Evolutionary conservation across 768 basidiomycete species (phyloP), one percentile per base, ranked within the genome.

Genomic region (Xerocomellus amylosporus): DNA sequence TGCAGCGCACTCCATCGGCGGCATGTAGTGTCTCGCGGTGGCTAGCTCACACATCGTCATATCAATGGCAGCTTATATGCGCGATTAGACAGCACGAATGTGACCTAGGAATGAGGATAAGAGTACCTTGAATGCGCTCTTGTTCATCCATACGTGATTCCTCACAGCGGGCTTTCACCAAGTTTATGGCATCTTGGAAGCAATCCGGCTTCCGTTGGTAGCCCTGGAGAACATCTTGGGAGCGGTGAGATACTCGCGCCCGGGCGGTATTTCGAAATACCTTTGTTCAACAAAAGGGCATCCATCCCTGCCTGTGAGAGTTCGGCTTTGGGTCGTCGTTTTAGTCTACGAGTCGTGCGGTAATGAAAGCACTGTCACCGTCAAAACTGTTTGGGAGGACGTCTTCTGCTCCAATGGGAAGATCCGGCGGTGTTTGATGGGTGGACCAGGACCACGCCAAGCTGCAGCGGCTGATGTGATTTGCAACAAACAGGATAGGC

Each of bases 11-110:
- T 90, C 88, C 60, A 88, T 71, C 4, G 88, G 88, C 17, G 81
- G 70, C 1, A 85, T 77, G 66, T 86, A 78, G 60, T 86, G 82
- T 49, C 79, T 79, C 19, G 87, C 88, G 2, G 87, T 90, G 19
- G 83, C 80, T n/a, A 90, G 72, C 69, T 90, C 88, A 66, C 88
- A 90, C 38, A 90, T 73, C 2, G 88, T 90, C 83, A 90, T 84
- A 6, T 81, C 78, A 45, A 90, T 87, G 2, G 88, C 86, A 62
- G 82, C 88, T 90, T 69, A 39, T 73, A 62, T 69, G 67, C 68
- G 60, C 46, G 39, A 55, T 59, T 22, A 54, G 50, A 56, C 20
- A 14, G 20, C 26, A 30, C 19, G 41, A 28, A 47, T 5, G n/a
- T 26, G 37, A 38, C 13, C 31, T 14, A 20, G 40, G 41, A 48